Evolutionary conservation across 169 alveolate species (phyloP).

Genomic region (Plasmodium sp.): DNA sequence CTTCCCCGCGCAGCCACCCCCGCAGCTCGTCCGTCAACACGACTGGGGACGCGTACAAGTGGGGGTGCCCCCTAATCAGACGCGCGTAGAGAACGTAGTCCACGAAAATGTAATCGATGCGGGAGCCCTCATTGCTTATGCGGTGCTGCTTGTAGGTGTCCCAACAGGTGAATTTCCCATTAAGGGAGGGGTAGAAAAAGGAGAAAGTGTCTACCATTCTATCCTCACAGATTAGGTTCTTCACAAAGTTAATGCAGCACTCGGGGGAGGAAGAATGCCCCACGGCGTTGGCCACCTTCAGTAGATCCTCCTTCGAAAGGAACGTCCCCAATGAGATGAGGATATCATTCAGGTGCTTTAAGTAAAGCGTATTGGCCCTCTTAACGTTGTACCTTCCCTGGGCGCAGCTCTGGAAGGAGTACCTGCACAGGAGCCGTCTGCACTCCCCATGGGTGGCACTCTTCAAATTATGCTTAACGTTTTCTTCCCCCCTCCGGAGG

Average conservation of each 20-base stretch:
- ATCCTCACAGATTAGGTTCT: constrained; percentile 45
- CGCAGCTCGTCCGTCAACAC: constrained; percentile 8
- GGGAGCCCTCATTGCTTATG: constrained; percentile 43
- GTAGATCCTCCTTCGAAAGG: constrained; percentile 22
- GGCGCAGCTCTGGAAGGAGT: neutral
- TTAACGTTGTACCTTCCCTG: constrained; percentile 27
- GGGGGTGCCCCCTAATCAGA: constrained; percentile 4
- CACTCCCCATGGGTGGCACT: neutral
- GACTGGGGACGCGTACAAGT: constrained; percentile 43
- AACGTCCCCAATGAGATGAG: constrained; percentile 11
- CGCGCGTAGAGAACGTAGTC: constrained; percentile 30
- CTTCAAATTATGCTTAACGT: neutral
- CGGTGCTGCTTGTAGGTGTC: constrained; percentile 43
- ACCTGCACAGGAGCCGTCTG: constrained; percentile 29
- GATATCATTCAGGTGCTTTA: constrained; percentile 40
- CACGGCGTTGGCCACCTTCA: constrained; percentile 14
- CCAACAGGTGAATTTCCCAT: constrained; percentile 73
- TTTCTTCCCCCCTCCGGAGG: neutral
- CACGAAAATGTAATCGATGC: constrained; percentile 61
- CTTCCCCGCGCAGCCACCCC: neutral
- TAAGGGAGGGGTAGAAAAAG: constrained; percentile 16
- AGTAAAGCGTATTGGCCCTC: constrained; percentile 11
- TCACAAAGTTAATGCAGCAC: constrained; percentile 28
- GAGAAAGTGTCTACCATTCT: constrained; percentile 60
- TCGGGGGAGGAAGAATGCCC: constrained; percentile 31